phyloP scores from a whole-genome alignment of 2,329 filamentous ascomycete species.

The Cercospora sp. region DNA sequence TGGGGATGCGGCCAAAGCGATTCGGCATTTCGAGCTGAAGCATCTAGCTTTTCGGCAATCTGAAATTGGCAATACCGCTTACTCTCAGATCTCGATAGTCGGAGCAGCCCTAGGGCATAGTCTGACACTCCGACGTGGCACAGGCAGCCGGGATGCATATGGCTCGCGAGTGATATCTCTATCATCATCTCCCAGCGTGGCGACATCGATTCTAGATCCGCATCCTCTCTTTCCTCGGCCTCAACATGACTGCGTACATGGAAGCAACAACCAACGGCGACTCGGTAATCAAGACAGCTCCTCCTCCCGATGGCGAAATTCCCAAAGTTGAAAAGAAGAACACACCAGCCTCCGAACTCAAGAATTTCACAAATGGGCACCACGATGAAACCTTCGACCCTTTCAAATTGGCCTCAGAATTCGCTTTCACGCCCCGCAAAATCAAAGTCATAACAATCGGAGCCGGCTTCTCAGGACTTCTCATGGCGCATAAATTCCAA shows the following conservation, averaged over 20 bases:
- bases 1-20: not conserved
- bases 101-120: not conserved
- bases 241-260: not conserved
- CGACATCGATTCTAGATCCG: not conserved
- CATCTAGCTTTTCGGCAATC: not conserved
- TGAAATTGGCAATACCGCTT: not conserved
- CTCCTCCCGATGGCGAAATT: not conserved
- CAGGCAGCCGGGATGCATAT: not conserved
- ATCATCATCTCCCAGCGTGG: not conserved
- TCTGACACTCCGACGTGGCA: not conserved
- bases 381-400: not conserved
- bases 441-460: conserved; percentile 15
- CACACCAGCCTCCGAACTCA: not conserved
- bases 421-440: not conserved
- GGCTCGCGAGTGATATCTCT: not conserved
- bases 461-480: conserved; percentile 14
- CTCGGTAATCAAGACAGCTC: not conserved
- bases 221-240: not conserved
- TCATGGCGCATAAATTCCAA: conserved; percentile 9
- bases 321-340: not conserved
- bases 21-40: not conserved
- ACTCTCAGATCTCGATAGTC: not conserved
- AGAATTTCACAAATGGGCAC: not conserved
- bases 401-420: not conserved
- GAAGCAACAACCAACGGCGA: not conserved